Conservation (phyloP, 1,139 yeast genomes). For the Taphrina wiesneri region DNA sequence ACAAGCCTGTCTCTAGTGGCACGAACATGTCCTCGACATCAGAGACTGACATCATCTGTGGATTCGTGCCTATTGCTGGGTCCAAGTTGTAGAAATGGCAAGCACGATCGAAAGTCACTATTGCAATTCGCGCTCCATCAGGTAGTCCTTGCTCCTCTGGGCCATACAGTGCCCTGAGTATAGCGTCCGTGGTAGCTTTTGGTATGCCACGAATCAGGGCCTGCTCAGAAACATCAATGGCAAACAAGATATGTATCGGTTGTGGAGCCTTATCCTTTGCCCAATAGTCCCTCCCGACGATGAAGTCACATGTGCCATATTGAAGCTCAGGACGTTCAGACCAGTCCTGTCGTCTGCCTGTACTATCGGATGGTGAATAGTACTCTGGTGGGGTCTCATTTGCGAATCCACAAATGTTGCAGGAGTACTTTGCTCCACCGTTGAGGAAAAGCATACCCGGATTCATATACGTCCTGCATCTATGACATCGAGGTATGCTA, state of each 20-base stretch:
- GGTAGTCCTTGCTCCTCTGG: constrained; percentile 46
- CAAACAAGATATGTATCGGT: constrained; percentile 69
- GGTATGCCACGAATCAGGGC: constrained; percentile 66
- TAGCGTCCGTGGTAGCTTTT: constrained; percentile 68
- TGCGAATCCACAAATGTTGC: constrained; percentile 85
- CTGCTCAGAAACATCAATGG: constrained; percentile 71
- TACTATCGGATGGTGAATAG: constrained; percentile 59
- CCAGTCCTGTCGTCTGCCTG: constrained; percentile 64
- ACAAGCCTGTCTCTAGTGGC: constrained; percentile 74
- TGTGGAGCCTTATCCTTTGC: constrained; percentile 47
- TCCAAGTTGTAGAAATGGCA: constrained; percentile 71
- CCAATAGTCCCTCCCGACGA: constrained; percentile 75
- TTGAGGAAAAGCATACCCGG: constrained; percentile 73
- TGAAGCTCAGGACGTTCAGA: constrained; percentile 71
- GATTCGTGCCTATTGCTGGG: constrained; percentile 52
- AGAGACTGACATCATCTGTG: constrained; percentile 66
- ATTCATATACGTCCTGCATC: constrained; percentile 88
- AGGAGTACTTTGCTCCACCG: constrained; percentile 64
- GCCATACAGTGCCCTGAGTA: constrained; percentile 58
- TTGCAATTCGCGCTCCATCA: constrained; percentile 58
- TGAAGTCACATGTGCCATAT: constrained; percentile 80
- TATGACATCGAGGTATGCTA: constrained; percentile 66
- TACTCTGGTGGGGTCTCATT: constrained; percentile 66
- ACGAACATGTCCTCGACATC: constrained; percentile 80
- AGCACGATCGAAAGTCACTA: constrained; percentile 73